Evolutionary conservation across 192 early-diverging fungal genomes (phyloP).

Genomic region (Coemansia sp.): DNA sequence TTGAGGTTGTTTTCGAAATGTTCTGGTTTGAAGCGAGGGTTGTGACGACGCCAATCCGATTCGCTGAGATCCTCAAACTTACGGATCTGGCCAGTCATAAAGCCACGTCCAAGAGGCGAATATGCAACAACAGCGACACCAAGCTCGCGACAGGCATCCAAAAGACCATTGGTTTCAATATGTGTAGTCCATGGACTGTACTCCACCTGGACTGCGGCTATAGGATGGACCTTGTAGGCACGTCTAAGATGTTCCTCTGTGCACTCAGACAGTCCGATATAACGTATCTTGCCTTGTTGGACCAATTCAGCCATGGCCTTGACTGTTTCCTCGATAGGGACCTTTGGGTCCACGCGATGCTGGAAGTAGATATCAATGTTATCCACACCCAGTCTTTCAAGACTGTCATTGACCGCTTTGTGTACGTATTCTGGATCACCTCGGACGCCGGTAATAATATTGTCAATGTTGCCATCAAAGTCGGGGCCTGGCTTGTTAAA

Average conservation of each 20-base stretch:
- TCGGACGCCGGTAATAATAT: not conserved
- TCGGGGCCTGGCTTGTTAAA: not conserved
- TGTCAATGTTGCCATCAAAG: not conserved
- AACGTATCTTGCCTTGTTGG: not conserved
- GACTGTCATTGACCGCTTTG: not conserved
- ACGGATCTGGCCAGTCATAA: constrained; percentile 64
- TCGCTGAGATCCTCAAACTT: constrained; percentile 57
- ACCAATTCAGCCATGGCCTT: not conserved
- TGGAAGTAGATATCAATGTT: not conserved
- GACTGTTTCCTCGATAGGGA: not conserved
- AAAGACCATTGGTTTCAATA: constrained; percentile 66
- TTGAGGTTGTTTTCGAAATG: constrained; percentile 60
- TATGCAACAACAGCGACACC: constrained; percentile 75
- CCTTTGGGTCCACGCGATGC: constrained; percentile 3
- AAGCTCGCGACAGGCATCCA: constrained; percentile 69
- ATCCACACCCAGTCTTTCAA: not conserved
- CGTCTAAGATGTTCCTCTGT: not conserved
- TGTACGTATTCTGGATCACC: not conserved
- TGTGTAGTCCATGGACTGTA: constrained; percentile 61
- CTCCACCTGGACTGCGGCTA: constrained; percentile 15
- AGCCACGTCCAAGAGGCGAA: constrained; percentile 72
- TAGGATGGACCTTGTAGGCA: constrained; percentile 5
- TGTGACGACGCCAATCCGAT: constrained; percentile 57
- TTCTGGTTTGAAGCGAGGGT: constrained; percentile 62
- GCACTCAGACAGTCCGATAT: not conserved